Evolutionary conservation across 1,139 yeast species (phyloP).

Genomic region (Taphrina wiesneri): DNA sequence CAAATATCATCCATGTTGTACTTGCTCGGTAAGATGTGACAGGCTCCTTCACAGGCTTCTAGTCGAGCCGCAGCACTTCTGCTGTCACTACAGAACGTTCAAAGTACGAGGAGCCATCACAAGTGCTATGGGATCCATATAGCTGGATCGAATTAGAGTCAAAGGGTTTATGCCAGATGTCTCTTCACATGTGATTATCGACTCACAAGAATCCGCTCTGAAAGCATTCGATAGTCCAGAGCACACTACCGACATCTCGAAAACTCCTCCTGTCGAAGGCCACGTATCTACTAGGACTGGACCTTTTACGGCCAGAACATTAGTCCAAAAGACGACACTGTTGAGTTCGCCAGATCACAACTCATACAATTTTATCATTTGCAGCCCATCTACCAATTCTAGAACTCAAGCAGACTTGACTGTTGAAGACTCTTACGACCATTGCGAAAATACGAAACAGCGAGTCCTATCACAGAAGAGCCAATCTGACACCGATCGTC

Average conservation of each 20-base stretch:
- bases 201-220: not conserved
- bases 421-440: not conserved
- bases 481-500: not conserved
- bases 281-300: not conserved
- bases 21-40: no score
- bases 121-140: no score
- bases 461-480: not conserved
- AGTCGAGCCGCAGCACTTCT: no score
- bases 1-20: no score
- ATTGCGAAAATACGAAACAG: not conserved
- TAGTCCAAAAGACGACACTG: not conserved
- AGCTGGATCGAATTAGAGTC: no score
- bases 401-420: not conserved
- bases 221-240: not conserved
- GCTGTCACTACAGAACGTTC: no score
- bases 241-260: not conserved
- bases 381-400: not conserved
- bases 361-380: not conserved
- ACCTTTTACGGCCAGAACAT: not conserved
- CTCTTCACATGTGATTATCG: not conserved
- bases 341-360: not conserved
- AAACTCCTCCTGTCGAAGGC: not conserved
- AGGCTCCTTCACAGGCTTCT: no score
- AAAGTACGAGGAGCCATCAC: no score
- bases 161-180: slow-evolving; percentile 5